A percentile compares a stretch with the other conserved stretches of the same genome.
Conservation (phyloP, 257 asterid genomes). For the Solanum okadae region DNA sequence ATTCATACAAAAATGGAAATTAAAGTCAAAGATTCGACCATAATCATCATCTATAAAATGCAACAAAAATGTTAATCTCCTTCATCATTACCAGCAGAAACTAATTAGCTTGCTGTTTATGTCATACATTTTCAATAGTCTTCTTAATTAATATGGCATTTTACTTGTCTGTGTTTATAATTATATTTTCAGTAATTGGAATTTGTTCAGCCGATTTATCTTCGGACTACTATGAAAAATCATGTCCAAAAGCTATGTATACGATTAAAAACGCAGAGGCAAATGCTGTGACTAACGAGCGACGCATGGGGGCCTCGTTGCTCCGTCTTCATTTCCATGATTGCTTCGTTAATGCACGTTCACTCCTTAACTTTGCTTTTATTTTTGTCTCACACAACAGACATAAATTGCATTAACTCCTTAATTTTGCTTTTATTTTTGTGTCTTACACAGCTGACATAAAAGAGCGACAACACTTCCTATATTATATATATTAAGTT, state of each 20-base stretch:
- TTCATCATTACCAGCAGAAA: not conserved
- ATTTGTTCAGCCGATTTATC: constrained; percentile 16
- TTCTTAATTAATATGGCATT: not conserved
- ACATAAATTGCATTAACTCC: not conserved
- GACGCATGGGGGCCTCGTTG: constrained; percentile 57
- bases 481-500: not conserved
- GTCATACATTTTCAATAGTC: not conserved
- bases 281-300: constrained; percentile 34
- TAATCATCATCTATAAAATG: not conserved
- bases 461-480: not conserved
- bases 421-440: not conserved
- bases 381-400: not conserved
- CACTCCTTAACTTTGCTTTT: not conserved
- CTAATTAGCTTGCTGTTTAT: not conserved
- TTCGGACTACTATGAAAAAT: constrained; percentile 20
- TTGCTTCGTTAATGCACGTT: constrained; percentile 56
- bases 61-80: not conserved
- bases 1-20: not conserved
- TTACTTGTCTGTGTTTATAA: not conserved
- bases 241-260: constrained; percentile 45
- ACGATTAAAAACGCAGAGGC: constrained; percentile 25
- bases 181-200: not conserved
- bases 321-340: constrained; percentile 74
- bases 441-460: not conserved
- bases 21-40: not conserved